A percentile compares a stretch with the other conserved stretches of the same genome.
Conservation (phyloP, 495 filamentous ascomycete species). For the Xanthoparmelia taractica region DNA sequence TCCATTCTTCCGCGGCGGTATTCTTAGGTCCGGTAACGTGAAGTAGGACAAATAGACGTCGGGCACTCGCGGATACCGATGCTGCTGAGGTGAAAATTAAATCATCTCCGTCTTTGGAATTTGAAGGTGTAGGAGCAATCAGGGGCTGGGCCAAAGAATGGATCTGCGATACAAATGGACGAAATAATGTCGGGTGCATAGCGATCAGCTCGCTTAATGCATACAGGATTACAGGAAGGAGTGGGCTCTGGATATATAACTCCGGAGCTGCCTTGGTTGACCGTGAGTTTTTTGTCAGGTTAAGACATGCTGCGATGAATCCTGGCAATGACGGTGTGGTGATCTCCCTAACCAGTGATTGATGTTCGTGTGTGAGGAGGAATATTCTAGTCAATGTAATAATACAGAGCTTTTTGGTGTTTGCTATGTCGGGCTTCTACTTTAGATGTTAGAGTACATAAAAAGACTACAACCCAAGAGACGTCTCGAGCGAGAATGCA, state of each 20-base stretch:
- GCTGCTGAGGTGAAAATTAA: slow-evolving; percentile 38
- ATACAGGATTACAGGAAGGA: slow-evolving; percentile 55
- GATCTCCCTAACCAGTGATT: slow-evolving; percentile 75
- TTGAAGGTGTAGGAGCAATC: slow-evolving; percentile 48
- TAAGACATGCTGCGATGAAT: slow-evolving; percentile 65
- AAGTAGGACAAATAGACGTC: slow-evolving; percentile 56
- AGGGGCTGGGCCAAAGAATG: slow-evolving; percentile 48
- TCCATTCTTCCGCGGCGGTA: slow-evolving; percentile 65
- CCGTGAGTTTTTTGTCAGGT: slow-evolving; percentile 32
- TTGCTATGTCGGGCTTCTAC: slow-evolving; percentile 65
- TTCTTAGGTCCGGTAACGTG: slow-evolving; percentile 72
- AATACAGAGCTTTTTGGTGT: slow-evolving; percentile 63
- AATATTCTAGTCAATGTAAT: slow-evolving; percentile 75
- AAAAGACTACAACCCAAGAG: not conserved
- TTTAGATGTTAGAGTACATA: not conserved
- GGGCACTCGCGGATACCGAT: slow-evolving; percentile 44
- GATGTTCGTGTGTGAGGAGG: slow-evolving; percentile 68
- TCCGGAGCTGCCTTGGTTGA: slow-evolving; percentile 22
- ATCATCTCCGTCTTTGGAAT: slow-evolving; percentile 29
- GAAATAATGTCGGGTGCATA: slow-evolving; percentile 69
- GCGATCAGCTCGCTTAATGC: slow-evolving; percentile 62
- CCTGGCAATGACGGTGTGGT: slow-evolving; percentile 72
- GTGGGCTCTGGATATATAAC: slow-evolving; percentile 25
- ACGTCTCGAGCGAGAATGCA: not conserved
- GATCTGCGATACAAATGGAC: slow-evolving; percentile 63